A percentile compares a stretch with the other conserved stretches of the same genome.
Conservation (phyloP, 352 stramenopile genomes). For the Pseudoperonospora humuli region DNA sequence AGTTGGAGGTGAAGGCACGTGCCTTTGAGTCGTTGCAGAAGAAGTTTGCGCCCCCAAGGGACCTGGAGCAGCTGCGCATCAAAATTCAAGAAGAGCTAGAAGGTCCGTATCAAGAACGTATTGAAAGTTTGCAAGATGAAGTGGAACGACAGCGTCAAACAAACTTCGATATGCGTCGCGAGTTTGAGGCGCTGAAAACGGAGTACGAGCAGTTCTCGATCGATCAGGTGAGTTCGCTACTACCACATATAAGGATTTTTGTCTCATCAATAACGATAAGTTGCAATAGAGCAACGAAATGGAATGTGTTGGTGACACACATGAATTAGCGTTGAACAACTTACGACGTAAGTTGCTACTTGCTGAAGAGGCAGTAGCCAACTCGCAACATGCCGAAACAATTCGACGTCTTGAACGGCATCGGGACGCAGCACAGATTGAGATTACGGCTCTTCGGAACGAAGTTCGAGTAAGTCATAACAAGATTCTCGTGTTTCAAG, state of each 20-base stretch:
- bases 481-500: no score
- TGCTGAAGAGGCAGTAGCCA: constrained; percentile 33
- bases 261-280: no score
- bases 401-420: constrained; percentile 53
- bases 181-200: constrained; percentile 75
- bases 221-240: constrained; percentile 36
- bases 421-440: constrained; percentile 34
- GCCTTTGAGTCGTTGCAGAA: constrained; percentile 80
- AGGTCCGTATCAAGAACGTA: constrained; percentile 57
- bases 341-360: constrained; percentile 43
- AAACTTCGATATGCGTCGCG: constrained; percentile 55
- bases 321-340: constrained; percentile 50
- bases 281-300: constrained; percentile 53
- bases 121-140: constrained; percentile 54
- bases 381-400: constrained; percentile 29
- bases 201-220: constrained; percentile 73
- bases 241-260: no score
- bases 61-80: constrained; percentile 73
- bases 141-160: constrained; percentile 65
- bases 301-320: constrained; percentile 62
- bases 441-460: constrained; percentile 54
- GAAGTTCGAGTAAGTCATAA: constrained; percentile 45
- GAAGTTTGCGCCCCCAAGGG: constrained; percentile 70
- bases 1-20: constrained; percentile 71
- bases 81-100: constrained; percentile 83